Base-by-base conservation (phyloP, 2,329 filamentous ascomycete genomes). In the Sodiomyces alkalinus region DNA sequence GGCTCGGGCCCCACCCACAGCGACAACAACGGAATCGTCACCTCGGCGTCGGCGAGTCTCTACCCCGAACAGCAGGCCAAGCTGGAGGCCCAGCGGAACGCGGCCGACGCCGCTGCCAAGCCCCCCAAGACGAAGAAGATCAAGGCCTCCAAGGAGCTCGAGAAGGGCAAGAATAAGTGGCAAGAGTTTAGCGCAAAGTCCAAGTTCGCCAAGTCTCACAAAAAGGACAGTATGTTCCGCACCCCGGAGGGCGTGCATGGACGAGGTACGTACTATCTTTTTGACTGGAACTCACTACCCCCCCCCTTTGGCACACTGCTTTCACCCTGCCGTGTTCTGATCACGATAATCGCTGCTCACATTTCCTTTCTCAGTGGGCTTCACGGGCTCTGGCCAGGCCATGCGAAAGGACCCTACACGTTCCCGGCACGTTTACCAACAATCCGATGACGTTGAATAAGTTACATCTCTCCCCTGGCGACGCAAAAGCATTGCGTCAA, bases 151-250 rank as follows among this genome's bases (percentile, higher is more conserved):
- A 90, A 86, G 51, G 82, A 92, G 48, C 66, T 96, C 15, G 87
- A 96, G 58, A 80, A 75, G 37, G 78, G 80, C 46, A 92, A 93
- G 62, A 80, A 60, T 46, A 93, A 90, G 49, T 98, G 90, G 90
- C 80, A 94, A 49, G 81, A 92, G 38, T 98, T 93, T 52, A 80
- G 74, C 39, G 64, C 67, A 45, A 93, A 92, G 51, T 68, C 65
- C 26, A 86, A 82, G 47, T 60, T 72, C 38, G 70, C 62, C 39
- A 78, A 77, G 50, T 40, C 56, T 4, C 55, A 58, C 22, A 87
- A 87, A 59, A 93, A 93, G 56, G 82, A 93, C 27, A 92, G 83
- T 63, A 94, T 94, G 86, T 94, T 94, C 51, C 75, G 86, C 26
- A 94, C 86, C 3, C 83, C 85, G 1, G 85, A 92, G 18, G 77